Base-by-base conservation (phyloP, 2,329 filamentous ascomycete genomes). In the Hysterium pulicare region DNA sequence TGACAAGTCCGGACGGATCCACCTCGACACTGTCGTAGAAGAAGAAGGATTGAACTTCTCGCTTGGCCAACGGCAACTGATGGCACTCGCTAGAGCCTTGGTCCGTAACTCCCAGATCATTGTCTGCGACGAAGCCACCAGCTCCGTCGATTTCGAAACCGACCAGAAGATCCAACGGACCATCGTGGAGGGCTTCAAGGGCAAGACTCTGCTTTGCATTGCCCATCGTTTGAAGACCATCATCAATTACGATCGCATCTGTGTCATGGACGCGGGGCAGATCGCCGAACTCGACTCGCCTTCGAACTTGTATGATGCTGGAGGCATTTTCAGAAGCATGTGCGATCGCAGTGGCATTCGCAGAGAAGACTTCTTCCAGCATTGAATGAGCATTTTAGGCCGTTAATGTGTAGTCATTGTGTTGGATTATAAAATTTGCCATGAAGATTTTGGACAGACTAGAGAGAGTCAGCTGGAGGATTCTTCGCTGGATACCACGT, bases 21-120 rank as follows among this genome's bases (percentile, higher is more conserved):
- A 89, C 51, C 83, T 98, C 17, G 91, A 97, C 67, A 85, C 79
- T 13, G 60, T 81, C 2, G 91, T 97, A 2, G 90, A 96, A 55
- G 93, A 97, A 62, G 91, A 96, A 70, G 93, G 93, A 0, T 77
- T 95, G 47, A 97, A 97, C 69, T 96, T 95, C 73, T 95, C 89
- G 0, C 83, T 97, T 8, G 91, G 91, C 5, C 91, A 97, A 70
- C 82, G 93, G 3, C 93, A 97, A 68, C 80, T 97, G 37, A 95
- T 97, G 86, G 93, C 93, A 1, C 77, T 98, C 1, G 90, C 90
- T 0, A 83, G 93, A 1, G 93, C 93, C 0, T 79, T 98, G 2
- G 91, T 97, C 4, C 83, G 91, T 28, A 82, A 84, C 33, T 86
- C 84, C 1, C 88, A 86, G 55, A 96, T 97, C 68, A 96, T 97